A percentile compares a stretch with the other conserved stretches of the same genome.
These are phyloP conservation scores for Picochlorum sp. DNA, from an alignment of 139 green algal genomes.

Conservation along the genomic window DNA sequence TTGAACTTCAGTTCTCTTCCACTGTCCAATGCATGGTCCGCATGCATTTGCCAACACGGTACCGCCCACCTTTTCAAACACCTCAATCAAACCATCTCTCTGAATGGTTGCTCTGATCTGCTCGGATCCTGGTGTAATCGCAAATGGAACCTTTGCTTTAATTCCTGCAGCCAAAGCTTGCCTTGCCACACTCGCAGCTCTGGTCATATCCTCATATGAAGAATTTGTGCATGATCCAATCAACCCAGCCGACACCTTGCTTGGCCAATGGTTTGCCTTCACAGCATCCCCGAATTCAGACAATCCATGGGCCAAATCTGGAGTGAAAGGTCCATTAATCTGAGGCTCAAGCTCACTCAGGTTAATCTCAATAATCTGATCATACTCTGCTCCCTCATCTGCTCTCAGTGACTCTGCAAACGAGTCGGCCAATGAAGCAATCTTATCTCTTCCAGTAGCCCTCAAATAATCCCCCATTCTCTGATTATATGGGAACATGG, in stretches of 20 bases:
- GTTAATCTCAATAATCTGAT: slow-evolving; percentile 94
- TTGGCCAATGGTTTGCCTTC: slow-evolving; percentile 67
- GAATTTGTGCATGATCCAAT: slow-evolving; percentile 93
- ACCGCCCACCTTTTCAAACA: slow-evolving; percentile 83
- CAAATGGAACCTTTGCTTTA: slow-evolving; percentile 88
- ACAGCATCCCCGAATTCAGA: slow-evolving; percentile 71
- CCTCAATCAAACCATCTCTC: slow-evolving; percentile 80
- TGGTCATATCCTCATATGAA: slow-evolving; percentile 90
- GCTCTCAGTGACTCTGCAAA: slow-evolving; percentile 64
- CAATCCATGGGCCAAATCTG: slow-evolving; percentile 78
- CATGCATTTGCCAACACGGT: slow-evolving; percentile 93
- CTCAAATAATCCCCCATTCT: slow-evolving; percentile 87
- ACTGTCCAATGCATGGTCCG: slow-evolving; percentile 93
- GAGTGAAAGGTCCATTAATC: slow-evolving; percentile 92
- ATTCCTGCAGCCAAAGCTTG: slow-evolving; percentile 77
- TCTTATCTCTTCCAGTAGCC: slow-evolving; percentile 55
- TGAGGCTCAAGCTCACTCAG: slow-evolving; percentile 85
- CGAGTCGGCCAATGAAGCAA: slow-evolving; percentile 63
- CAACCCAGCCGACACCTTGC: slow-evolving; percentile 64
- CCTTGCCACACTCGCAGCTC: slow-evolving; percentile 64
- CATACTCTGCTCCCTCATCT: slow-evolving; percentile 75
- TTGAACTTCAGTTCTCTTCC: slow-evolving; percentile 84
- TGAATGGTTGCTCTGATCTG: slow-evolving; percentile 91
- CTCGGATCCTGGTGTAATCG: slow-evolving; percentile 82
- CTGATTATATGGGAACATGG: slow-evolving; percentile 91